Percentiles rank a stretch among this genome's conserved stretches.
These are phyloP conservation scores for Kodamaea alishanica DNA, from an alignment of 1,139 yeast species.

Conservation along the genomic window DNA sequence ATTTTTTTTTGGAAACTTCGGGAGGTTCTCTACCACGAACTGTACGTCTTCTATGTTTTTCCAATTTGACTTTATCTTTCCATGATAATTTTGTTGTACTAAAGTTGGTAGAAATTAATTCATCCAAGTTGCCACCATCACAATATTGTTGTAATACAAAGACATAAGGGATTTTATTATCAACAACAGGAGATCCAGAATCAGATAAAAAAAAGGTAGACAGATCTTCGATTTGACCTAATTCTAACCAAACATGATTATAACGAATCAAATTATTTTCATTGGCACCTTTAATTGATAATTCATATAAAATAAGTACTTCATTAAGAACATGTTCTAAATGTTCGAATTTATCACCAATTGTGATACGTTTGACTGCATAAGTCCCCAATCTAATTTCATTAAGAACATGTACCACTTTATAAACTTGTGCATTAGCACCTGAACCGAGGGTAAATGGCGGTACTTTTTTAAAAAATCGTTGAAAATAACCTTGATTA, in stretches of 20 bases:
- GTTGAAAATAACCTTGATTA: constrained; percentile 69
- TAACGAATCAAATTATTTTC: constrained; percentile 69
- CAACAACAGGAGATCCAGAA: constrained; percentile 3
- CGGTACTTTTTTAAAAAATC: constrained; percentile 55
- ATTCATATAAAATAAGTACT: constrained; percentile 59
- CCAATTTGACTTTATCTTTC: constrained; percentile 28
- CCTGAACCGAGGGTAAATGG: constrained; percentile 64
- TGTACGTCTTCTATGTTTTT: constrained; percentile 19
- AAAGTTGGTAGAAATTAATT: constrained; percentile 44
- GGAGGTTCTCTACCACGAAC: constrained; percentile 1
- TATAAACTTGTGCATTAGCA: constrained; percentile 77
- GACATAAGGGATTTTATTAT: constrained; percentile 63
- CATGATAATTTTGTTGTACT: constrained; percentile 22
- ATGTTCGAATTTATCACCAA: constrained; percentile 70
- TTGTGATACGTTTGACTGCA: constrained; percentile 80
- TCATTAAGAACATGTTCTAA: constrained; percentile 70
- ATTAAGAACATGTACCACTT: constrained; percentile 76
- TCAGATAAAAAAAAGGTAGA: constrained; percentile 25
- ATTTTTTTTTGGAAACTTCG: constrained; percentile 9
- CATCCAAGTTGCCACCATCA: constrained; percentile 83
- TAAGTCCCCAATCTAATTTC: constrained; percentile 70
- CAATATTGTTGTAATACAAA: constrained; percentile 84
- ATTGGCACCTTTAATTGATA: constrained; percentile 39
- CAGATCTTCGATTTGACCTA: constrained; percentile 55
- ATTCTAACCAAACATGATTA: constrained; percentile 90